Evolutionary conservation across 2,329 filamentous ascomycete species (phyloP), one percentile per base, ranked within the genome.

Genomic region (Teratosphaeria destructans): DNA sequence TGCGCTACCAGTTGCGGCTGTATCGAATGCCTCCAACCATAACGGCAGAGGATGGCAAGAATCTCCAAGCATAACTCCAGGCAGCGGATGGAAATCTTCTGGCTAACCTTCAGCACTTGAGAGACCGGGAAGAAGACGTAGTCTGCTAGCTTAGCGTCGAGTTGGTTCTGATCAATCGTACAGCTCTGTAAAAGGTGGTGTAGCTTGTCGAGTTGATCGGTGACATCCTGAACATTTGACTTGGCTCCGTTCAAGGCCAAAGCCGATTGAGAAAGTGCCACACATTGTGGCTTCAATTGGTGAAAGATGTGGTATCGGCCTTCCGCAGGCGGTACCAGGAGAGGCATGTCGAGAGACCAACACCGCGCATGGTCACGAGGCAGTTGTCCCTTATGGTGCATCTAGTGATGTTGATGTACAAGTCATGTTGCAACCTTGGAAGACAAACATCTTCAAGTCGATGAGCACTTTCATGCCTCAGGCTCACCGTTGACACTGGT

Each of bases 81-180:
- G 49, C 89, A 78, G 39, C 82, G 81, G 54, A 88, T 82, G 0
- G 92, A 85, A 58, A 92, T 84, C 55, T 82, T 79, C 63, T 88
- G 83, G 65, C 89, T 87, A 63, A 85, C 82, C 60, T 90, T 86
- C 67, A 99, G 86, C 47, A 97, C 84, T 66, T 94, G 88, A 0
- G 90, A 91, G 0, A 99, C 78, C 0, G 94, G 94, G 63, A 96
- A 96, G 78, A 97, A 97, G 69, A 89, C 82, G 78, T 97, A 99
- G 76, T 96, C 92, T 14, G 92, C 90, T 19, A 97, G 77, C 71
- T 91, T 93, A 57, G 86, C 81, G 71, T 96, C 90, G 19, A 97
- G 71, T 1, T 71, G 66, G 63, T 73, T 68, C 39, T 75, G 72
- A 7, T 67, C 68, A 26, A 70, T 66, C 16, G 64, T 61, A 1